Evolutionary conservation across 345 rosid species (phyloP), one percentile per base, ranked within the genome.

Genomic region (Salix purpurea): DNA sequence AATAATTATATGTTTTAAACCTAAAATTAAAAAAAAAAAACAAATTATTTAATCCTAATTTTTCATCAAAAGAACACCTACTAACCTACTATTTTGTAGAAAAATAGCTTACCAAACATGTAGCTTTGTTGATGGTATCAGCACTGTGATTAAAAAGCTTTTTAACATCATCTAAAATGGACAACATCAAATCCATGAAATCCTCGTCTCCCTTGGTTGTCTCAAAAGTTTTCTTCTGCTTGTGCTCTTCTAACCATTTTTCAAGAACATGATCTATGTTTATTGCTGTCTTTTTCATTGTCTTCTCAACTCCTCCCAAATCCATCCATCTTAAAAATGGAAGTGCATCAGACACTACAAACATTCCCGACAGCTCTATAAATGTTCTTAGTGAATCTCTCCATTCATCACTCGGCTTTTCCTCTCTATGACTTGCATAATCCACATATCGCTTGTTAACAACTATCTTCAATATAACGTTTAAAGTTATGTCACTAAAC

Each of bases 121-220:
- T 84, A 10, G 87, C 84, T 37, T 83, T 84, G 71, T 19, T 83
- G 67, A 77, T 32, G 9, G 82, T 66, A 69, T 80, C 84, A 6
- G 75, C 72, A 74, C 82, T 86, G 34, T 26, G 65, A 36, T 34
- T 34, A 34, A 1, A 34, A 5, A 5, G 1, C 6, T 24, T 74
- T 0, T 61, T 54, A 13, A n/a, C 48, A 18, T 54, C 77, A 1
- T 54, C 65, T 3, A 81, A 70, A 66, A 50, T 21, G n/a, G 83
- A 65, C 2, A 85, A 71, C 84, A 87, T 68, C 36, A 87, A 72
- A 74, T 73, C 83, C 87, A 85, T 83, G 80, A 85, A 85, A 44
- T 84, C 86, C 32, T 79, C 69, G 3, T 80, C 85, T 11, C 14
- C 67, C 24, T 76, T 54, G 2, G 4, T 21, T 54, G 18, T 3